Evolutionary conservation across 73 alveolate genomes (phyloP).

Genomic region (Paramecium octaurelia): DNA sequence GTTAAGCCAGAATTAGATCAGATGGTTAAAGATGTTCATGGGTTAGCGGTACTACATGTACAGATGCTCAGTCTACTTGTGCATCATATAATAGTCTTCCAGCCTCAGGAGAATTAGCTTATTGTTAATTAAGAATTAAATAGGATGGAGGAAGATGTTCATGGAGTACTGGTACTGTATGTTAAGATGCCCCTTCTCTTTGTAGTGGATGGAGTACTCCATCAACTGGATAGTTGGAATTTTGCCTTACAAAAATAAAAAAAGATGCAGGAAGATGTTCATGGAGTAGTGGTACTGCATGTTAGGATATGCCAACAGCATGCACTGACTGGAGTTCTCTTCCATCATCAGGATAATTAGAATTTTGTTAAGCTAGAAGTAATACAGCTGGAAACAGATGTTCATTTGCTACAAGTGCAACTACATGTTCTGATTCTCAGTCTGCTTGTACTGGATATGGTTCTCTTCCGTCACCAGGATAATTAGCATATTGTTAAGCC

Average conservation of each 20-base stretch:
- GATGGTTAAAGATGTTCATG: not conserved
- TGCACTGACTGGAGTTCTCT: not conserved
- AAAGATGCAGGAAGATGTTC: not conserved
- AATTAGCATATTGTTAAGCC: not conserved
- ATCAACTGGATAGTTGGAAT: not conserved
- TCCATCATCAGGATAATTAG: not conserved
- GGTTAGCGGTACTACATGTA: not conserved
- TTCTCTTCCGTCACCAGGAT: not conserved
- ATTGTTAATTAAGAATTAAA: not conserved
- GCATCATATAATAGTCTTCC: not conserved
- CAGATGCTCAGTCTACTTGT: not conserved
- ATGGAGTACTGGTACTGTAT: not conserved
- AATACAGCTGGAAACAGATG: not conserved
- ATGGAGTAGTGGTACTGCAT: not conserved
- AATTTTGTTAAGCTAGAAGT: not conserved
- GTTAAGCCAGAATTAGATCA: not conserved
- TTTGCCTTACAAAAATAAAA: not conserved
- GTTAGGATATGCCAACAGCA: not conserved
- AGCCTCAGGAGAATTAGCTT: not conserved
- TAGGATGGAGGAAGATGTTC: not conserved
- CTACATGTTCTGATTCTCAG: not conserved
- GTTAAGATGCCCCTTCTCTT: not conserved
- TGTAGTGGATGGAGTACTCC: not conserved
- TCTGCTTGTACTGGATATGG: not conserved
- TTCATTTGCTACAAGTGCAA: not conserved